These are phyloP conservation scores for Amphibolis antarctica DNA, from an alignment of 106 monocot species.

Conservation along the genomic window DNA sequence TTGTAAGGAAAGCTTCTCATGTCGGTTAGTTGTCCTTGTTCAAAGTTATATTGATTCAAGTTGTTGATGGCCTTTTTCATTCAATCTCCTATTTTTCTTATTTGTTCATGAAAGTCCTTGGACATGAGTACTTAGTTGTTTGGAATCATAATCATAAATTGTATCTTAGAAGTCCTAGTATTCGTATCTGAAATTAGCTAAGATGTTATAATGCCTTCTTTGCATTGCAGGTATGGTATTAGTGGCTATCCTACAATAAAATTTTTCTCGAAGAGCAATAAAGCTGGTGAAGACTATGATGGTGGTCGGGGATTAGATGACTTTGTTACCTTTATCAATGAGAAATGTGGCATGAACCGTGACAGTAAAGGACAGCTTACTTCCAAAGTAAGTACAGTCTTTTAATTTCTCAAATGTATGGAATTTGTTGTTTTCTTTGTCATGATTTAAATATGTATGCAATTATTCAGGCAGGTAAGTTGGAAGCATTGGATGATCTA, in stretches of 20 bases:
- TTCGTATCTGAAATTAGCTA: not conserved
- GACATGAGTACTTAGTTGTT: no score
- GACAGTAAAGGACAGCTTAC: slow-evolving; percentile 79
- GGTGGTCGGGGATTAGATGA: slow-evolving; percentile 66
- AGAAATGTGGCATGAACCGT: slow-evolving; percentile 77
- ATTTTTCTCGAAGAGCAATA: slow-evolving; percentile 87
- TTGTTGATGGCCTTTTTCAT: no score
- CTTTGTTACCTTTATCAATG: slow-evolving; percentile 83
- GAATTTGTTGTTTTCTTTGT: not conserved
- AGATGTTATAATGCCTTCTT: not conserved
- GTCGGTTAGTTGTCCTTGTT: no score
- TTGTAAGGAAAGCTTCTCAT: no score
- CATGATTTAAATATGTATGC: not conserved
- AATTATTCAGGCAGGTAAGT: slow-evolving; percentile 53
- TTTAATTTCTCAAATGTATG: not conserved
- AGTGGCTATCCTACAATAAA: slow-evolving; percentile 92
- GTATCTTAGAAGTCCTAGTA: no score
- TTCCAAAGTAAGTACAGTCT: slow-evolving; percentile 38
- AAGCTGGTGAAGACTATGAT: slow-evolving; percentile 88
- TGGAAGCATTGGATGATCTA: slow-evolving; percentile 48
- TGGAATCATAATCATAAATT: no score
- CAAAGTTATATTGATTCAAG: no score
- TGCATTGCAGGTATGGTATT: slow-evolving; percentile 68
- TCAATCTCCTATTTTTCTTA: no score
- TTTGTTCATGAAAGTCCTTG: no score